Evolutionary conservation across 148 eudicot species (phyloP), one percentile per base, ranked within the genome.

Genomic region (Chenopodium album): DNA sequence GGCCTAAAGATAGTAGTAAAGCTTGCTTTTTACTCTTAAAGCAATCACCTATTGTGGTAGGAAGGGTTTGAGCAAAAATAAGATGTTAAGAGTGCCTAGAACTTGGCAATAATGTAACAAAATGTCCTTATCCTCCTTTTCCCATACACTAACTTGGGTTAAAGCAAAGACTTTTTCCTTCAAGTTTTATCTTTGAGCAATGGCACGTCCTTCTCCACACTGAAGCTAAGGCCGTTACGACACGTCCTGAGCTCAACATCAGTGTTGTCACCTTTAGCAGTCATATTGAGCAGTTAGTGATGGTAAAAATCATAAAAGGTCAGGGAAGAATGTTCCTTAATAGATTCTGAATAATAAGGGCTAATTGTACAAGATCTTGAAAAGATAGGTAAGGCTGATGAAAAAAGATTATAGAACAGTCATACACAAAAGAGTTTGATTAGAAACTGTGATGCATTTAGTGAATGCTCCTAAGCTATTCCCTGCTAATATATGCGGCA

Each of bases 111-210:
- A 62, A 75, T 23, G 46, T n/a, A 70, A 34, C 3, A 50, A 32
- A 77, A 77, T 60, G 79, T 77, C 70, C 10, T 77, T 22, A 32
- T 77, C 71, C 34, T 62, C 54, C 44, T 63, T 77, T 63, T 20
- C 79, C 44, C 44, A 32, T 23, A 22, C 79, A 77, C 44, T 32
- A 77, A 62, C 71, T 64, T 77, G 70, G 70, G 78, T 76, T 76
- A 77, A 77, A 23, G 69, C 19, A 1, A 28, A 48, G 81, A 50
- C 9, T 69, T 65, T 79, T 28, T 78, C 17, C 59, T 67, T 17
- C 20, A 29, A 68, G 75, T 48, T 48, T 34, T 34, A 34, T 34
- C 41, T 29, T 41, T 78, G 72, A n/a, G 50, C 52, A 8, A 44
- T 28, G 72, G 44, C 60, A 78, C 46, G 80, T 65, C 80, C 59